Evolutionary conservation across 73 alveolate species (phyloP).

Genomic region (Paramecium caudatum): DNA sequence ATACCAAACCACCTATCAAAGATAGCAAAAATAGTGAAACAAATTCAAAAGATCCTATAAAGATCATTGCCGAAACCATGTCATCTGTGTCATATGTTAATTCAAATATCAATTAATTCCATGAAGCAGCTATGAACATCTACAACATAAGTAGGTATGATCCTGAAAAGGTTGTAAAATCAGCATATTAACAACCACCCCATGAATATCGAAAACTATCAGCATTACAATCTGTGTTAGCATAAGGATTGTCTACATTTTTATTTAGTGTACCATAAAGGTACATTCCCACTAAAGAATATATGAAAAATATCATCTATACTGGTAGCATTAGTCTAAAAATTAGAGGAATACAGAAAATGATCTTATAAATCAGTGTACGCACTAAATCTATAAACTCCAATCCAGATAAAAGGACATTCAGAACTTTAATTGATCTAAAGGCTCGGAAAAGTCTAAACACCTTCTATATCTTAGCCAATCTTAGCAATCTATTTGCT

Average conservation of each 20-base stretch:
- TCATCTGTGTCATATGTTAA: constrained; percentile 4
- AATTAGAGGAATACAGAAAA: constrained; percentile 63
- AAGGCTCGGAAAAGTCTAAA: constrained; percentile 71
- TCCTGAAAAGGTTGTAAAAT: constrained; percentile 51
- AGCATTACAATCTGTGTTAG: not conserved
- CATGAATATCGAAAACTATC: not conserved
- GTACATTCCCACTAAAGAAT: constrained; percentile 56
- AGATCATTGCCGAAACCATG: constrained; percentile 30
- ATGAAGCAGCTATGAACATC: constrained; percentile 55
- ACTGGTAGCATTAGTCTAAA: constrained; percentile 41
- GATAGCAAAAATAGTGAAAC: constrained; percentile 55
- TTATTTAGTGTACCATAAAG: not conserved
- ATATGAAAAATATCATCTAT: constrained; percentile 54
- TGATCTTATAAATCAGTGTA: constrained; percentile 59
- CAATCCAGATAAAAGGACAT: constrained; percentile 61
- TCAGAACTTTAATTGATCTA: constrained; percentile 58
- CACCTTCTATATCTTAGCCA: constrained; percentile 68
- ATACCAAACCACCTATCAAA: constrained; percentile 72
- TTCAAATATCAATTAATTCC: constrained; percentile 41
- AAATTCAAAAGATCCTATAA: constrained; percentile 57
- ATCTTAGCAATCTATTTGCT: constrained; percentile 68
- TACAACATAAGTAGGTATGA: constrained; percentile 56
- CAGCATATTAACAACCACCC: constrained; percentile 48
- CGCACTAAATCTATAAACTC: constrained; percentile 29
- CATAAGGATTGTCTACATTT: constrained; percentile 37